Evolutionary conservation across 768 basidiomycete species (phyloP), one percentile per base, ranked within the genome.

Genomic region (Naganishia friedmannii): DNA sequence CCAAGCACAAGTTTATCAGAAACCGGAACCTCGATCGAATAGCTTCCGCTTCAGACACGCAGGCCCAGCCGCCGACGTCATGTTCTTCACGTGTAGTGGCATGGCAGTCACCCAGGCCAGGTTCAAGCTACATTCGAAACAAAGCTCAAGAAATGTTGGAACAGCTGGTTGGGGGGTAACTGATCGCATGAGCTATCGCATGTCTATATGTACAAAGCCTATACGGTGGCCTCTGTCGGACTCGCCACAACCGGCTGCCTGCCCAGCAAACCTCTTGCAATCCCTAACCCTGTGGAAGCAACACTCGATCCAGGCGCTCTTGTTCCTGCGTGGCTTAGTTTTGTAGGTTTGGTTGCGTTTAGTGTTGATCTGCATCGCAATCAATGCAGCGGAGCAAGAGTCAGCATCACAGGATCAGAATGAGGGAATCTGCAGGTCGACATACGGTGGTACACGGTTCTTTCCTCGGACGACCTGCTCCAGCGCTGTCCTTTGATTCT

Each of bases 301-400:
- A 53, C 51, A 34, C 15, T 31, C 17, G 68, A 69, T 37, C 68
- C 68, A 13, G 68, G 68, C n/a, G 68, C 68, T 48, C 55, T 45
- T 39, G 29, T 29, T 46, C 68, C 68, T 45, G 68, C 68, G 29
- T 45, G 39, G 1, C 56, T 39, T 31, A 46, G 42, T 9, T 57
- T 63, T 45, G 60, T 63, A 26, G 60, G 60, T 19, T 63, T 63
- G n/a, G 60, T 63, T 17, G 60, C 60, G 19, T 63, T 63, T 13
- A 45, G 10, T 26, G 37, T 45, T 26, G 60, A 63, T 63, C 60
- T 63, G 26, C 10, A 13, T 6, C 29, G 7, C 7, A 4, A 37
- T 37, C 4, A 12, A 37, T 4, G 51, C 13, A 34, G 12, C 19
- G 28, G 65, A 23, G 12, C 4, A 8, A 2, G 17, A 65, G 46